These are phyloP conservation scores for Tripterygium wilfordii DNA, from an alignment of 177 flowering plant species.

Conservation along the genomic window DNA sequence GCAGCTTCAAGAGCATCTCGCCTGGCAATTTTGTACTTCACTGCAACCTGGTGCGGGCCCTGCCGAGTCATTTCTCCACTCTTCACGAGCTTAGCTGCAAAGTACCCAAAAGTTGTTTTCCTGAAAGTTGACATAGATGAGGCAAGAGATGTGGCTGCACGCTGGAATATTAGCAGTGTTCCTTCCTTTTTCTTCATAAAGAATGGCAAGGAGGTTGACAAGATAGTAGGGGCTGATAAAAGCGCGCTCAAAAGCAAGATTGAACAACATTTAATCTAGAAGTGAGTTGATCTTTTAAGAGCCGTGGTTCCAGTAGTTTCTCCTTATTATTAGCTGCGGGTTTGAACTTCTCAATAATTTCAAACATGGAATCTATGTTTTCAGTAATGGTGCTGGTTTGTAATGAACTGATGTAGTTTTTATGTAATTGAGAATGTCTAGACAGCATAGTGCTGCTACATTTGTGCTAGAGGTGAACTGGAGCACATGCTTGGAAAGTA, in stretches of 20 bases:
- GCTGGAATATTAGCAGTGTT: slow-evolving; percentile 60
- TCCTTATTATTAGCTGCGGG: not conserved
- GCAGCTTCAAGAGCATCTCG: slow-evolving; percentile 51
- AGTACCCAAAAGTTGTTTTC: slow-evolving; percentile 56
- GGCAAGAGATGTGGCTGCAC: slow-evolving; percentile 50
- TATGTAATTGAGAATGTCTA: too few species aligned
- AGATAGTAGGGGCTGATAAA: slow-evolving; percentile 29
- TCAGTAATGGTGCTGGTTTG: too few species aligned
- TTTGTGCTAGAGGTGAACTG: too few species aligned
- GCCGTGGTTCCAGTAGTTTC: not conserved
- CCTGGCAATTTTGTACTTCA: slow-evolving; percentile 62
- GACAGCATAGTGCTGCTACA: too few species aligned
- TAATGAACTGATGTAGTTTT: too few species aligned
- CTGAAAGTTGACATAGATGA: slow-evolving; percentile 75
- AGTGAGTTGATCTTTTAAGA: slow-evolving; percentile 1
- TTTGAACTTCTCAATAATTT: slow-evolving; percentile 1
- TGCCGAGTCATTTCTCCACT: slow-evolving; percentile 69
- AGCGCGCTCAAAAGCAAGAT: slow-evolving; percentile 38
- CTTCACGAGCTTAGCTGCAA: slow-evolving; percentile 44
- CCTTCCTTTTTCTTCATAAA: slow-evolving; percentile 60
- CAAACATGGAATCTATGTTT: too few species aligned
- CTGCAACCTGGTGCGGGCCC: slow-evolving; percentile 87
- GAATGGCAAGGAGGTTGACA: slow-evolving; percentile 51
- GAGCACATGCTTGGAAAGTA: too few species aligned
- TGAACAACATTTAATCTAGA: slow-evolving; percentile 32